phyloP scores from a whole-genome alignment of 805 yeast genomes.

The Starmera caribaea region DNA sequence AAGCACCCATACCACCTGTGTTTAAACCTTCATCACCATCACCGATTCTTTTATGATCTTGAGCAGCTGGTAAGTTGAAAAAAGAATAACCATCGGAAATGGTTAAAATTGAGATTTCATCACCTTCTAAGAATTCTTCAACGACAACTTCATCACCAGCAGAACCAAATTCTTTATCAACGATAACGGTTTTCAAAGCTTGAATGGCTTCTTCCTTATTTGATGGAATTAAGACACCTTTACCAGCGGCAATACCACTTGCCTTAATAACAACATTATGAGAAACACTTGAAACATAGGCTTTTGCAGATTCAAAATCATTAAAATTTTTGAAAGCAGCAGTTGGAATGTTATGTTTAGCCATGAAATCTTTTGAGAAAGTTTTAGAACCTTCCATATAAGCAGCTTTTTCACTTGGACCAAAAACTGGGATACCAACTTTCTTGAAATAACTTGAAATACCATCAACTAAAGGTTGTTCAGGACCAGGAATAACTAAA shows the following conservation, averaged over 20 bases:
- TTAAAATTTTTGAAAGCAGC: constrained; percentile 83
- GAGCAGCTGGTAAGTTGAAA: constrained; percentile 91
- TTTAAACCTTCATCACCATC: constrained; percentile 91
- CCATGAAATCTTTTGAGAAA: constrained; percentile 90
- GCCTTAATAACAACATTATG: constrained; percentile 90
- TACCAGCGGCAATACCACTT: constrained; percentile 97
- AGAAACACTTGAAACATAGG: constrained; percentile 53
- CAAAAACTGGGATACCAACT: constrained; percentile 92
- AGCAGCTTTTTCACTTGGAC: constrained; percentile 90
- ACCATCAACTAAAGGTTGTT: constrained; percentile 96
- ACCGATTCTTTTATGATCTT: constrained; percentile 94
- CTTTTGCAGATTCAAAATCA: constrained; percentile 63
- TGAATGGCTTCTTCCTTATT: constrained; percentile 74
- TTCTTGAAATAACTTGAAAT: constrained; percentile 60
- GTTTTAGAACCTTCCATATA: constrained; percentile 95
- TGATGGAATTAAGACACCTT: constrained; percentile 92
- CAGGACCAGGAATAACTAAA: constrained; percentile 97
- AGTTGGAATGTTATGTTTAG: constrained; percentile 85
- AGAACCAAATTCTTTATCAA: constrained; percentile 74
- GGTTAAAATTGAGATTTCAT: constrained; percentile 88
- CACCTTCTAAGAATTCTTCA: constrained; percentile 95
- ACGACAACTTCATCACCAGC: constrained; percentile 95
- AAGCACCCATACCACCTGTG: constrained; percentile 99
- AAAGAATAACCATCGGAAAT: constrained; percentile 89
- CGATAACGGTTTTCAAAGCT: constrained; percentile 85